A percentile compares a stretch with the other conserved stretches of the same genome.
Evolutionary conservation across 495 filamentous ascomycete species (phyloP).

Genomic region (Apodospora peruviana): DNA sequence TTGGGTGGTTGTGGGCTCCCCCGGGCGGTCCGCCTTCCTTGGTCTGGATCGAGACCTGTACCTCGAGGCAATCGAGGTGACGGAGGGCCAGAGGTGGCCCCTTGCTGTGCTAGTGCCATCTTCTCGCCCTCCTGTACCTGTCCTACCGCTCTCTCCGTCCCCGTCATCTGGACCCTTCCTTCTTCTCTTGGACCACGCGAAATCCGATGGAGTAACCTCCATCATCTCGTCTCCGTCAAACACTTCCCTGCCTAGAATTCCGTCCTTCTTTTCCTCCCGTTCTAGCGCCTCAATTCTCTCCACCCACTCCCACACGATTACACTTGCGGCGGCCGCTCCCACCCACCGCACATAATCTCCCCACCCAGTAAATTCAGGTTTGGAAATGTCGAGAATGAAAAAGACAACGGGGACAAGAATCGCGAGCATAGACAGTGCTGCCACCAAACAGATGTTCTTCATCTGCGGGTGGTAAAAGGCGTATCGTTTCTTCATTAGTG

Average conservation of each 20-base stretch:
- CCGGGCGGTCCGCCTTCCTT: constrained; percentile 16
- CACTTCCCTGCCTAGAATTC: constrained; percentile 86
- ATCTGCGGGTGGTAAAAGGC: constrained; percentile 92
- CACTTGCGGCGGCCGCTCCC: constrained; percentile 89
- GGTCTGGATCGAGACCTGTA: constrained; percentile 29
- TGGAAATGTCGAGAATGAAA: constrained; percentile 88
- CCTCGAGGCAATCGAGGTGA: constrained; percentile 36
- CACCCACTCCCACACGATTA: constrained; percentile 99
- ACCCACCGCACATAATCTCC: constrained; percentile 98
- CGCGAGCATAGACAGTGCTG: constrained; percentile 68
- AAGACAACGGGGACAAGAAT: constrained; percentile 91
- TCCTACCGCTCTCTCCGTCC: constrained; percentile 17
- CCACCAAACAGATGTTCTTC: constrained; percentile 85
- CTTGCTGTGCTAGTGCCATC: constrained; percentile 22
- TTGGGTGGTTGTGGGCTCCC: constrained; percentile 16
- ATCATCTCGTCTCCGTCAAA: constrained; percentile 98
- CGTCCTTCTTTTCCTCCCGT: constrained; percentile 92
- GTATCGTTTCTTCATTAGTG: constrained; percentile 84
- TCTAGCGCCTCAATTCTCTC: constrained; percentile 97
- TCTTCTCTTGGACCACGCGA: constrained; percentile 28
- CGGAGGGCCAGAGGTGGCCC: constrained; percentile 41
- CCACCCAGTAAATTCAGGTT: constrained; percentile 85
- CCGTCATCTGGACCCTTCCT: constrained; percentile 25
- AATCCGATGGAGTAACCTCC: constrained; percentile 56
- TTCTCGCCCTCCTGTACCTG: constrained; percentile 5